phyloP scores from a whole-genome alignment of 148 eudicot genomes.

The Amaranthus hypochondriacus region DNA sequence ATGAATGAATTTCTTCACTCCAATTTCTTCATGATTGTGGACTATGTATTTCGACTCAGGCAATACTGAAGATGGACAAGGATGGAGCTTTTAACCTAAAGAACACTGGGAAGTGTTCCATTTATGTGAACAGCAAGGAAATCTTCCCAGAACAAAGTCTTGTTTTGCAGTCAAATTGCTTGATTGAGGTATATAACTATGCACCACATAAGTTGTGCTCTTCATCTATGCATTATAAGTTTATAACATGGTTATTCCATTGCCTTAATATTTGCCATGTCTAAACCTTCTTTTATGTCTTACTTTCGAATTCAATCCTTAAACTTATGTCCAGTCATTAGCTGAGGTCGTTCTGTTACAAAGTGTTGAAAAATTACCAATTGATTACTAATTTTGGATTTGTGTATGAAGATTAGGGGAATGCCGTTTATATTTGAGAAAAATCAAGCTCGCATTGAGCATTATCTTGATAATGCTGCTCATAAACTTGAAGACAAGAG shows the following conservation, averaged over 20 bases:
- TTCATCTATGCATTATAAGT: not conserved
- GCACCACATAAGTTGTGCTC: not conserved
- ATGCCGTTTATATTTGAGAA: constrained; percentile 66
- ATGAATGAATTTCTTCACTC: not conserved
- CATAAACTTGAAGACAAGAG: constrained; percentile 20
- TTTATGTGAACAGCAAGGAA: constrained; percentile 52
- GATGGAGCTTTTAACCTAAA: constrained; percentile 67
- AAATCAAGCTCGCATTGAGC: constrained; percentile 42
- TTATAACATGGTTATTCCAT: not conserved
- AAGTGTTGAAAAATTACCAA: not conserved
- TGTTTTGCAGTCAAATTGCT: constrained; percentile 51
- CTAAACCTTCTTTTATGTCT: not conserved
- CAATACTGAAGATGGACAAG: constrained; percentile 66
- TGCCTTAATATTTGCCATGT: not conserved
- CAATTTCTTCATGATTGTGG: not conserved
- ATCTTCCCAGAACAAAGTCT: constrained; percentile 39
- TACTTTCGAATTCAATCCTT: no score
- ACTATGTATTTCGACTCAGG: constrained; percentile 38
- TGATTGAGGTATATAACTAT: constrained; percentile 60
- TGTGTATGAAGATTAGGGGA: constrained; percentile 42
- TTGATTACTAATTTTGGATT: not conserved
- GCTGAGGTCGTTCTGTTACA: no score
- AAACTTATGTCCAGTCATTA: no score
- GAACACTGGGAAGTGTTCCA: constrained; percentile 65
- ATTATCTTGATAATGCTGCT: constrained; percentile 35